Evolutionary conservation across 768 basidiomycete species (phyloP).

Genomic region (Gloeostereum incarnatum): DNA sequence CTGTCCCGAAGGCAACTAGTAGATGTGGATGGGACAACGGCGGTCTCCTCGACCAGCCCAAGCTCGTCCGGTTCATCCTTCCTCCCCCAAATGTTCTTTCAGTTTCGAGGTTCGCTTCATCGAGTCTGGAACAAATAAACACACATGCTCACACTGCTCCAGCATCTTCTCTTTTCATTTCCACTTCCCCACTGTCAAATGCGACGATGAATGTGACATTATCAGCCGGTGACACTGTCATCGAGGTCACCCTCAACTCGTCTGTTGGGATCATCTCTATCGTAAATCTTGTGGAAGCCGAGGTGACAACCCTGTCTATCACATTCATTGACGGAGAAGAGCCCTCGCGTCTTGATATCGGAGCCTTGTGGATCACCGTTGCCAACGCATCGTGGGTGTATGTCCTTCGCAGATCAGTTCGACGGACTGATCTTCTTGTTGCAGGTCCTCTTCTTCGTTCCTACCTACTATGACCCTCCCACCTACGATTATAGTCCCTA

Average conservation of each 20-base stretch:
- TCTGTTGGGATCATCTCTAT: slow-evolving; percentile 26
- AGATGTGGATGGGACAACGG: slow-evolving; percentile 11
- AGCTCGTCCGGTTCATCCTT: slow-evolving; percentile 28
- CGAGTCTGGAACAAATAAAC: not conserved
- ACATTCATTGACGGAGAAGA: slow-evolving; percentile 21
- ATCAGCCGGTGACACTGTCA: slow-evolving; percentile 23
- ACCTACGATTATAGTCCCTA: slow-evolving; percentile 22
- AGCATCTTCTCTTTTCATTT: slow-evolving; percentile 37
- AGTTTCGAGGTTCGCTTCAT: slow-evolving; percentile 35
- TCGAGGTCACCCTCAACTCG: slow-evolving; percentile 30
- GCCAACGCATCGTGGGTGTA: slow-evolving; percentile 23
- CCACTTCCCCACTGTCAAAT: slow-evolving; percentile 33
- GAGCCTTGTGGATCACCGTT: slow-evolving; percentile 26
- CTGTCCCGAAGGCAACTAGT: slow-evolving; percentile 17
- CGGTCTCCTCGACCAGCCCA: slow-evolving; percentile 34
- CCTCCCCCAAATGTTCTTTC: slow-evolving; percentile 49
- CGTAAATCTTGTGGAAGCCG: slow-evolving; percentile 27
- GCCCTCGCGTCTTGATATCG: slow-evolving; percentile 26
- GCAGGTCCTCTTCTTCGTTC: slow-evolving; percentile 16
- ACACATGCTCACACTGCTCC: slow-evolving; percentile 2
- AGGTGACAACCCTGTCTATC: slow-evolving; percentile 31
- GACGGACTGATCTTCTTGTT: not conserved
- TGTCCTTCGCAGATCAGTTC: not conserved
- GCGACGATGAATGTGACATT: slow-evolving; percentile 45
- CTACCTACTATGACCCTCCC: slow-evolving; percentile 27